A percentile compares a stretch with the other conserved stretches of the same genome.
These are phyloP conservation scores for Sarocladium brachiariae DNA, from an alignment of 2,329 filamentous ascomycete species.

Conservation along the genomic window DNA sequence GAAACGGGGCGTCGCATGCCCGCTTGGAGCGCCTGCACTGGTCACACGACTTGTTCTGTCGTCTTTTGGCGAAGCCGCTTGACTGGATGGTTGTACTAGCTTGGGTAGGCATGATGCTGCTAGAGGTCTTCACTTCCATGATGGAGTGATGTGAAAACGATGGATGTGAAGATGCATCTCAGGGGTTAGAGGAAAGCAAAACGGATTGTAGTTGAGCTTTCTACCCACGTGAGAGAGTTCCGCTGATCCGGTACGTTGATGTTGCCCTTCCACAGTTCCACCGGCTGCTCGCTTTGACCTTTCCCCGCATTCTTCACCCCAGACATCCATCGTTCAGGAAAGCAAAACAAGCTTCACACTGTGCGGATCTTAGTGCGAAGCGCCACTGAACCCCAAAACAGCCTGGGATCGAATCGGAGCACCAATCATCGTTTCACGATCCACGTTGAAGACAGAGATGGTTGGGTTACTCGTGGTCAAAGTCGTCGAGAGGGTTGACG, in stretches of 20 bases:
- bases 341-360: not conserved
- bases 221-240: not conserved
- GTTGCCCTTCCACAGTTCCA: not conserved
- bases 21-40: conserved; percentile 20
- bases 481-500: too few relatives aligned
- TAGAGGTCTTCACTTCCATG: not conserved
- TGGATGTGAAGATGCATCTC: not conserved
- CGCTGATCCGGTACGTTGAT: not conserved
- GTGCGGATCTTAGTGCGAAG: not conserved
- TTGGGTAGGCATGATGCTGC: not conserved
- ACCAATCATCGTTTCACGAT: too few relatives aligned
- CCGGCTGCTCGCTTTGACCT: not conserved
- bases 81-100: not conserved
- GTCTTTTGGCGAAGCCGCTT: not conserved
- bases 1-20: conserved; percentile 16
- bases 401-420: not conserved
- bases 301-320: conserved; percentile 1
- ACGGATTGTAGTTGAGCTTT: not conserved
- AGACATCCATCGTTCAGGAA: not conserved
- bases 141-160: too few relatives aligned
- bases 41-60: conserved; percentile 17
- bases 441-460: too few relatives aligned
- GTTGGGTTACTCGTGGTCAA: too few relatives aligned
- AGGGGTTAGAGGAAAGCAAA: not conserved
- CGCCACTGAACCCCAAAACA: not conserved